Base-by-base conservation (phyloP, 495 filamentous ascomycete species). In the Penicillium cinerascens region DNA sequence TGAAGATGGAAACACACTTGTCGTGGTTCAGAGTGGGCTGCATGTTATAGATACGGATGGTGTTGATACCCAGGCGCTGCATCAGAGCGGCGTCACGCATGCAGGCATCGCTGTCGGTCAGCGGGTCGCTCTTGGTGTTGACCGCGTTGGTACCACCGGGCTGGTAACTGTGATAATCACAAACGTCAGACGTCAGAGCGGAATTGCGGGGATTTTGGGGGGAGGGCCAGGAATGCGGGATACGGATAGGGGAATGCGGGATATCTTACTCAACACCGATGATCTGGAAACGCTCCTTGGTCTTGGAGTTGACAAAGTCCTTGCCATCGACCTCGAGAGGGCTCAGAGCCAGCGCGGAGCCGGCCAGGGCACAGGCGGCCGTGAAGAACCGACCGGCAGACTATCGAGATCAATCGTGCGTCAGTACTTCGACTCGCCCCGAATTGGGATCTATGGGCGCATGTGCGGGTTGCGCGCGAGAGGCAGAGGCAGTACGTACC, bases 11-110 rank as follows among this genome's bases (percentile, higher is more conserved):
- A 25, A 83, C 90, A 67, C 92, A 97, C 54, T 87, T 74, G 61
- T 96, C 87, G 71, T 97, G 92, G 75, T 95, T 88, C 52, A 89
- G 61, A 41, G 80, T 72, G 10, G 92, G 92, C 63, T 89, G 83
- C 47, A 97, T 66, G 77, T 96, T 97, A 78, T 97, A 97, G 8
- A 93, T 82, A 54, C 92, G 89, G 69, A 97, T 92, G 25, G 90
- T 86, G 76, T 97, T 96, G 55, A 93, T 80, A 71, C 86, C 87
- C 49, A 97, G 76, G 22, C 79, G 67, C 77, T 97, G 92, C 82
- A 97, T 89, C 21, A 97, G 74, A 9, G 91, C 91, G 44, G 93
- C 92, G 78, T 97, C 92, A 44, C 92, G 86, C 59, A 92, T 71
- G 75, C 92, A 97, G 47, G 81, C 75, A 25, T 84, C 79, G 21